A percentile compares a stretch with the other conserved stretches of the same genome.
These are phyloP conservation scores for Talaromyces albobiverticillius DNA, from an alignment of 2,329 filamentous ascomycete species.

Conservation along the genomic window DNA sequence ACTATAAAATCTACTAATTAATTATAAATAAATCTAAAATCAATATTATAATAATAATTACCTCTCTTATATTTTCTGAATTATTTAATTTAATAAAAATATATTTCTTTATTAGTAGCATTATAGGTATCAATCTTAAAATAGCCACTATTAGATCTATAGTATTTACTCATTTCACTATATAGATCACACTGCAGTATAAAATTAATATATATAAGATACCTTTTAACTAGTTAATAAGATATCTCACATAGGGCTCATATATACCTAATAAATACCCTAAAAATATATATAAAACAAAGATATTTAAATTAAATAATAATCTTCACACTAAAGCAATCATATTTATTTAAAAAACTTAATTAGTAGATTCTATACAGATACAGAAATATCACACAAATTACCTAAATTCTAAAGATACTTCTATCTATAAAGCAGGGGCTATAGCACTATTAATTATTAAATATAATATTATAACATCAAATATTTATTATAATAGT, in stretches of 20 bases:
- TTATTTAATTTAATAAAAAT: slow-evolving; percentile 63
- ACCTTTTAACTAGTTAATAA: slow-evolving; percentile 61
- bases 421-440: slow-evolving; percentile 38
- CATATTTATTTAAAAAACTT: slow-evolving; percentile 50
- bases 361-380: slow-evolving; percentile 50
- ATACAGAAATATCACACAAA: slow-evolving; percentile 54
- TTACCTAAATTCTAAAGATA: slow-evolving; percentile 39
- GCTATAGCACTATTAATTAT: slow-evolving; percentile 54
- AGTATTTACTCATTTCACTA: slow-evolving; percentile 65
- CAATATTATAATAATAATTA: slow-evolving; percentile 67
- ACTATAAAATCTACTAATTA: slow-evolving; percentile 64
- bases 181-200: slow-evolving; percentile 73
- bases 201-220: slow-evolving; percentile 71
- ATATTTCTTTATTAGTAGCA: slow-evolving; percentile 70
- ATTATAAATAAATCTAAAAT: slow-evolving; percentile 69
- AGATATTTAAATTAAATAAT: slow-evolving; percentile 66
- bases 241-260: slow-evolving; percentile 67
- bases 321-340: slow-evolving; percentile 55
- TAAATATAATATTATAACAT: slow-evolving; percentile 66
- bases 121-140: slow-evolving; percentile 71
- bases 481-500: slow-evolving; percentile 70
- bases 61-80: slow-evolving; percentile 60
- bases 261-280: slow-evolving; percentile 57
- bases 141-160: slow-evolving; percentile 64
- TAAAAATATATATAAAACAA: slow-evolving; percentile 61